Base-by-base conservation (phyloP, 2,329 filamentous ascomycete genomes). In the Venturia aucupariae region DNA sequence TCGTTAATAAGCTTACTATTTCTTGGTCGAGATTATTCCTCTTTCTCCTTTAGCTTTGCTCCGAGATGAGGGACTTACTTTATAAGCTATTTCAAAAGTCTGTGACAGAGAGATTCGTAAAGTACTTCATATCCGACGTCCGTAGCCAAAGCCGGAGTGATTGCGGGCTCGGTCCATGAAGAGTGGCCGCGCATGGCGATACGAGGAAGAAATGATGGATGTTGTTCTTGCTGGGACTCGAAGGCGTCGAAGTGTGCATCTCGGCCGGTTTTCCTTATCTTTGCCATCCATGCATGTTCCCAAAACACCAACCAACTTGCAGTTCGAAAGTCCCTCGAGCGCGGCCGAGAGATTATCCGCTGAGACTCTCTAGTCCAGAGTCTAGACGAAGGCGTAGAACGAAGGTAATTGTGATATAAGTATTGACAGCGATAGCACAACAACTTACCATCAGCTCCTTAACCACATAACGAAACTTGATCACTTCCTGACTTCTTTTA, bases 31-130 rank as follows among this genome's bases (percentile, higher is more conserved):
- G 19, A 27, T n/a, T 7, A n/a, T 22, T 6, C n/a, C 30, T 62
- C 42, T 39, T 48, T 62, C 30, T 62, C 22, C n/a, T 57, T 38
- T n/a, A 63, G 30, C n/a, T 63, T 54, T 13, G 61, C 22, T 27
- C 57, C 61, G 19, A 63, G 39, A 10, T 63, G 27, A n/a, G 61
- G n/a, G 22, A 54, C 48, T 39, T 48, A 46, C 4, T 42, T 55
- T 1, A 63, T 22, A 11, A 39, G 57, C 22, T 3, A 44, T 17
- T 22, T 62, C 60, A 57, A 46, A n/a, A 24, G 24, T 54, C 24
- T 54, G 48, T 30, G 24, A n/a, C n/a, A n/a, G n/a, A n/a, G n/a
- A n/a, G n/a, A n/a, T n/a, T n/a, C n/a, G n/a, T n/a, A n/a, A n/a
- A n/a, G n/a, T n/a, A n/a, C n/a, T n/a, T n/a, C n/a, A n/a, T n/a